These are phyloP conservation scores for Moricandia arvensis DNA, from an alignment of 345 rosid species.

Conservation along the genomic window DNA sequence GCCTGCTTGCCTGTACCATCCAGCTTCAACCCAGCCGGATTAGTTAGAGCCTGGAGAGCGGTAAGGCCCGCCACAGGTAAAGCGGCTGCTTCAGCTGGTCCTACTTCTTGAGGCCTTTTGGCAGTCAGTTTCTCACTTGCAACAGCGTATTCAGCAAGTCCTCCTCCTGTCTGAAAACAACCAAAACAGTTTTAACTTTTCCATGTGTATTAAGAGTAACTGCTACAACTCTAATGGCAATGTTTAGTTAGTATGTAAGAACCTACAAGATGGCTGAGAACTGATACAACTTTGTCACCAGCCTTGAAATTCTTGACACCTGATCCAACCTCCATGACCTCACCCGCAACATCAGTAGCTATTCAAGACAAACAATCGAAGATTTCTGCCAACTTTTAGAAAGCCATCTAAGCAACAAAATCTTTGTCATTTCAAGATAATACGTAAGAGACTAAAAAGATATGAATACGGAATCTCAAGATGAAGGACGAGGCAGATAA, in stretches of 20 bases:
- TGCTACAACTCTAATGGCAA: background rate
- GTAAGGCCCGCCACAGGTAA: constrained; percentile 69
- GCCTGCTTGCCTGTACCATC: constrained; percentile 54
- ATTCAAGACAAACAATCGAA: constrained; percentile 31
- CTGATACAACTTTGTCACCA: constrained; percentile 81
- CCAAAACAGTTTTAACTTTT: background rate
- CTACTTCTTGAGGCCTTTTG: constrained; percentile 58
- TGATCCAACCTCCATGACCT: constrained; percentile 64
- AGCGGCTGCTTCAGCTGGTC: constrained; percentile 67
- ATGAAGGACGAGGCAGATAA: background rate
- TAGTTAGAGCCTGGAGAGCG: constrained; percentile 60
- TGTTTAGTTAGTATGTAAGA: background rate
- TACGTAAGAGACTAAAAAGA: too few species aligned
- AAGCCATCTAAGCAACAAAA: background rate
- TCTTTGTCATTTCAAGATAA: too few species aligned
- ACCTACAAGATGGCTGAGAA: constrained; percentile 48
- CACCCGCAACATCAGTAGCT: constrained; percentile 85
- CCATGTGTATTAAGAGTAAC: background rate
- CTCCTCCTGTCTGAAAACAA: constrained; percentile 48
- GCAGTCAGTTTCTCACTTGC: constrained; percentile 58
- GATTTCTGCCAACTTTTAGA: background rate
- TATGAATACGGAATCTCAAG: background rate
- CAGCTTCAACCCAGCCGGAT: constrained; percentile 59
- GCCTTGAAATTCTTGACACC: constrained; percentile 54
- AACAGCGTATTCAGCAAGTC: constrained; percentile 64